Base-by-base conservation (phyloP, 139 green algal species). In the Coccomyxa sp. region DNA sequence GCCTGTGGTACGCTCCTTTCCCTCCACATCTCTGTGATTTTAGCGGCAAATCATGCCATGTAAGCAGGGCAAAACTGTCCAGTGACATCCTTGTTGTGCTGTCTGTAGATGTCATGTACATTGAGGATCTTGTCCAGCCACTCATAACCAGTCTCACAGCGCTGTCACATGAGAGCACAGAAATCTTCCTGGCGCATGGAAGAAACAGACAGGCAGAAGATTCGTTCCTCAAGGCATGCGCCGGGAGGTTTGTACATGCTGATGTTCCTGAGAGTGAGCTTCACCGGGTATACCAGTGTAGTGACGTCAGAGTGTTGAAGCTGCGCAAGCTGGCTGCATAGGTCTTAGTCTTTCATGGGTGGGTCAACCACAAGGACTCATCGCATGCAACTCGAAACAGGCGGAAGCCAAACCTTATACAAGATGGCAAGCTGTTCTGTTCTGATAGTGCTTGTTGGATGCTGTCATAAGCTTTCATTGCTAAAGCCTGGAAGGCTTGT, bases 281-380 rank as follows among this genome's bases (percentile, higher is more conserved):
- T 37, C 70, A 92, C 72, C 75, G 83, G 0, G 75, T 85, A 24
- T 93, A 88, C 37, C 83, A 85, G 34, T 89, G 80, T 41, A 83
- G 50, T 6, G 89, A 93, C 44, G 88, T 93, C 39, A 70, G 82
- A 18, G 84, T 93, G 71, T 75, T 86, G 37, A 22, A 44, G 44
- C 33, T 91, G 74, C 38, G 24, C 36, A 78, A 39, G 50, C n/a
- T n/a, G n/a, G n/a, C n/a, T n/a, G n/a, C n/a, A n/a, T n/a, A n/a
- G n/a, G n/a, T n/a, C n/a, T n/a, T n/a, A n/a, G n/a, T n/a, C n/a
- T n/a, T n/a, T n/a, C n/a, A n/a, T n/a, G n/a, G n/a, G n/a, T n/a
- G n/a, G n/a, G n/a, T n/a, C n/a, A n/a, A n/a, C n/a, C n/a, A n/a
- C n/a, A n/a, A n/a, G n/a, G n/a, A n/a, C n/a, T n/a, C n/a, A n/a